Conservation (phyloP, 2,329 filamentous ascomycete species). For the Purpureocillium takamizusanense region DNA sequence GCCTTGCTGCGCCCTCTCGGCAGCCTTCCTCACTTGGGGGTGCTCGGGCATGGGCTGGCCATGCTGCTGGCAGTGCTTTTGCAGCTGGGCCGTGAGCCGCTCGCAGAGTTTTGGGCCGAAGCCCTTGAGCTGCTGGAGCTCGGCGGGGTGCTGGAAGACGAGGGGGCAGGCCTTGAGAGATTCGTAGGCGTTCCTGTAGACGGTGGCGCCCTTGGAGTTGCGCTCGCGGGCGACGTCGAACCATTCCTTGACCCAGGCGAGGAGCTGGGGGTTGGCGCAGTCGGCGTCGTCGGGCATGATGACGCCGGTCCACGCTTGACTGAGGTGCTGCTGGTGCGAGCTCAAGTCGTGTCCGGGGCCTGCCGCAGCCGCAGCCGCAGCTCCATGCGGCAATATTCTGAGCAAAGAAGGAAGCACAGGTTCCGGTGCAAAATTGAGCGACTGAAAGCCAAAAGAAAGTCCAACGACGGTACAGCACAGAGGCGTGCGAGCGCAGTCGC, state of each 20-base stretch:
- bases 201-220: conserved; percentile 61
- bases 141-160: conserved; percentile 60
- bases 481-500: neutral
- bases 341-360: too few relatives aligned
- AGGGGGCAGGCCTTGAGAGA: conserved; percentile 69
- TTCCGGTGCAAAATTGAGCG: too few relatives aligned
- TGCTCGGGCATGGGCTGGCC: conserved; percentile 58
- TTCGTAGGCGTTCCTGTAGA: conserved; percentile 67
- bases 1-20: conserved; percentile 15
- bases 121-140: conserved; percentile 64
- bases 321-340: too few relatives aligned
- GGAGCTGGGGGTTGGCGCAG: conserved; percentile 61
- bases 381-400: too few relatives aligned
- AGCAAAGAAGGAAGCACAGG: too few relatives aligned
- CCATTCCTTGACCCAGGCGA: conserved; percentile 72
- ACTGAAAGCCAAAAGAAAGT: too few relatives aligned
- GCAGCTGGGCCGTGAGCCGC: conserved; percentile 53
- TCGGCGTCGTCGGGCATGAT: conserved; percentile 21
- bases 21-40: conserved; percentile 34
- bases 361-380: too few relatives aligned
- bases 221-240: conserved; percentile 58
- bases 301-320: neutral
- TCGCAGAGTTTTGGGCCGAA: conserved; percentile 65
- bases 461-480: too few relatives aligned
- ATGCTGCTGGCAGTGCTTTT: conserved; percentile 55